Percentiles rank a stretch among this genome's conserved stretches.
These are phyloP conservation scores for Microdochium trichocladiopsis DNA, from an alignment of 2,329 filamentous ascomycete species.

Conservation along the genomic window DNA sequence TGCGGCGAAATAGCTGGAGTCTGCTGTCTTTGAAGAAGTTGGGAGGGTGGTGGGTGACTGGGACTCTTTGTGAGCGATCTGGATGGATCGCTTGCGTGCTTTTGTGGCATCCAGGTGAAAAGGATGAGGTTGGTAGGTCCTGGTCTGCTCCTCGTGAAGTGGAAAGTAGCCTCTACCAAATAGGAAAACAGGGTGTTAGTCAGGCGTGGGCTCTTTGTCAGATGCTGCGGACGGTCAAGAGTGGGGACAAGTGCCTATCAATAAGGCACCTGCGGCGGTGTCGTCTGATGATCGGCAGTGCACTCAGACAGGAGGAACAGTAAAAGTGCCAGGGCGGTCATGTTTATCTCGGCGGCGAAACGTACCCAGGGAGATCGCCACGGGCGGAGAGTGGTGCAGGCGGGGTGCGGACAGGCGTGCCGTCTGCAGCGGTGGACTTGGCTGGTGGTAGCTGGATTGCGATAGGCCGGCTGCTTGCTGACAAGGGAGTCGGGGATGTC, in stretches of 20 bases:
- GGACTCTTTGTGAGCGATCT: slow-evolving; percentile 20
- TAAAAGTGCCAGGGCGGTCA: slow-evolving; percentile 1
- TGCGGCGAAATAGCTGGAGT: background rate
- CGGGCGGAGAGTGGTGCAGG: slow-evolving; percentile 47
- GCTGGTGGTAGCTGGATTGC: slow-evolving; percentile 41
- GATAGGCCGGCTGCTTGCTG: slow-evolving; percentile 38
- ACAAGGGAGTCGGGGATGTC: slow-evolving; percentile 8
- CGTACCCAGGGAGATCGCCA: slow-evolving; percentile 53
- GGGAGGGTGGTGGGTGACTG: background rate
- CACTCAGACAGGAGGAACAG: background rate
- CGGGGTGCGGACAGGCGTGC: slow-evolving; percentile 32
- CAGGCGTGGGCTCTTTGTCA: background rate
- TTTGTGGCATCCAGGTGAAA: slow-evolving; percentile 37
- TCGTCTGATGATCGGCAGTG: background rate
- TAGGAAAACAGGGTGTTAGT: background rate
- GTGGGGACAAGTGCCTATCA: background rate
- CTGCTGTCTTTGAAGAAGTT: background rate
- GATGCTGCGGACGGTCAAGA: background rate
- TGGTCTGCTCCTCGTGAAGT: slow-evolving; percentile 46
- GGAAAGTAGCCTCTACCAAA: slow-evolving; percentile 50
- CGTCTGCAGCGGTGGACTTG: slow-evolving; percentile 25
- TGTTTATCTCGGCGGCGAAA: slow-evolving; percentile 5
- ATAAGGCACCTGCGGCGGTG: background rate
- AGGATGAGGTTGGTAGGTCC: slow-evolving; percentile 42
- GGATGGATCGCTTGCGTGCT: slow-evolving; percentile 25